phyloP scores from a whole-genome alignment of 2,329 filamentous ascomycete species.

The Dendryphion nanum region DNA sequence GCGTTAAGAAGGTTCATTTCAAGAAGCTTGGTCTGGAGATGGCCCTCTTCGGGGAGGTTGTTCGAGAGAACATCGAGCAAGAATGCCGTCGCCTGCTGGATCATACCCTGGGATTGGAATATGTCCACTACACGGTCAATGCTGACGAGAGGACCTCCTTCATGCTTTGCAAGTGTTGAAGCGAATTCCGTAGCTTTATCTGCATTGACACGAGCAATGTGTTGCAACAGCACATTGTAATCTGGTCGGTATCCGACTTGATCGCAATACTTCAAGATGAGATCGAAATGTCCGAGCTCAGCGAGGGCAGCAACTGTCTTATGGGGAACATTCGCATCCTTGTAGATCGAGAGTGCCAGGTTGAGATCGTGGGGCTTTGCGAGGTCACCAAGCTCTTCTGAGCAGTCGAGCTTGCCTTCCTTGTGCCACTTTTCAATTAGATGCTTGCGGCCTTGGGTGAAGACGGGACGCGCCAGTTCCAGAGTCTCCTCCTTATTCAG shows the following conservation, averaged over 20 bases:
- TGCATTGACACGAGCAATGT: conserved; percentile 86
- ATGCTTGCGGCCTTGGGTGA: conserved; percentile 92
- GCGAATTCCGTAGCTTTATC: conserved; percentile 96
- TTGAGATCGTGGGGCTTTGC: conserved; percentile 86
- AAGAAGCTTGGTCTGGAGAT: conserved; percentile 87
- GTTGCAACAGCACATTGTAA: conserved; percentile 86
- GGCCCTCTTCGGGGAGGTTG: conserved; percentile 89
- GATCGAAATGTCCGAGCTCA: conserved; percentile 94
- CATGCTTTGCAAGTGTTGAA: conserved; percentile 84
- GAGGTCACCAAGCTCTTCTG: conserved; percentile 93
- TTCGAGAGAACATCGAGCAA: conserved; percentile 91
- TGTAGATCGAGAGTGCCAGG: conserved; percentile 84
- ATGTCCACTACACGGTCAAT: conserved; percentile 95
- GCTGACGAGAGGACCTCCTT: conserved; percentile 83
- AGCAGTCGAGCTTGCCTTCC: conserved; percentile 93
- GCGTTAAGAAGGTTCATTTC: conserved; percentile 99
- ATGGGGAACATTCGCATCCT: conserved; percentile 83
- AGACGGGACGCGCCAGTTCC: conserved; percentile 87
- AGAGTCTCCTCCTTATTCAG: conserved; percentile 93
- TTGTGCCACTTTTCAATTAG: conserved; percentile 97
- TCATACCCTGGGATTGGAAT: conserved; percentile 96
- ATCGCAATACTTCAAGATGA: conserved; percentile 88
- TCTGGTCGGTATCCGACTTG: conserved; percentile 90
- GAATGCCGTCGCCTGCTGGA: conserved; percentile 98
- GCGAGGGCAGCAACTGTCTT: conserved; percentile 96